Conservation (phyloP, 768 basidiomycete genomes). For the Hygrocybe coccinea region DNA sequence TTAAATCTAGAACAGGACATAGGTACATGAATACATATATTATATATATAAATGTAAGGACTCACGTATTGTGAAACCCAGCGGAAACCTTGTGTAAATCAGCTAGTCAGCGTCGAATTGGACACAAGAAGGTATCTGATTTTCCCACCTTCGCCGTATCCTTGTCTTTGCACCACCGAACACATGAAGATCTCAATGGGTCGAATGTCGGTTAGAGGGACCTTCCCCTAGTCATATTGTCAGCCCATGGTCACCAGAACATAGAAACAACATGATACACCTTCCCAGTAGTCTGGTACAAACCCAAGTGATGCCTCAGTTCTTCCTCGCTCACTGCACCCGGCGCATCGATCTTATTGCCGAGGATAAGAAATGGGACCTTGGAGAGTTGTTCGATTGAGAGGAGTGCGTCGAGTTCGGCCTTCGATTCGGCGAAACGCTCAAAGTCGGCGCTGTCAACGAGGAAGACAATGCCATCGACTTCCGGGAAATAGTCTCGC, state of each 20-base stretch:
- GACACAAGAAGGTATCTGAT: neutral
- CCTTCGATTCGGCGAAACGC: constrained; percentile 93
- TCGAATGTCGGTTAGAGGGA: constrained; percentile 91
- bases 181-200: constrained; percentile 99
- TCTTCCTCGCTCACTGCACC: constrained; percentile 98
- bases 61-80: constrained; percentile 97
- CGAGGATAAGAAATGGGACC: constrained; percentile 96
- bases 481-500: constrained; percentile 99
- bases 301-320: constrained; percentile 86
- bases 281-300: constrained; percentile 99
- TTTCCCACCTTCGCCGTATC: constrained; percentile 86
- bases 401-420: constrained; percentile 92
- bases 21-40: neutral
- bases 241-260: constrained; percentile 9
- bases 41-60: constrained; percentile 13
- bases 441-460: constrained; percentile 97
- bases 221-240: constrained; percentile 73
- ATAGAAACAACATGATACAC: constrained; percentile 35
- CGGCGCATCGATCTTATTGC: constrained; percentile 99
- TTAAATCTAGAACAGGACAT: constrained; percentile 33
- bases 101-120: constrained; percentile 1
- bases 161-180: constrained; percentile 97
- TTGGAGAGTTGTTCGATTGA: constrained; percentile 92
- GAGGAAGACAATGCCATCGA: constrained; percentile 97
- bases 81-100: constrained; percentile 66